phyloP scores from a whole-genome alignment of 768 basidiomycete genomes.

The Lyophyllum atratum region DNA sequence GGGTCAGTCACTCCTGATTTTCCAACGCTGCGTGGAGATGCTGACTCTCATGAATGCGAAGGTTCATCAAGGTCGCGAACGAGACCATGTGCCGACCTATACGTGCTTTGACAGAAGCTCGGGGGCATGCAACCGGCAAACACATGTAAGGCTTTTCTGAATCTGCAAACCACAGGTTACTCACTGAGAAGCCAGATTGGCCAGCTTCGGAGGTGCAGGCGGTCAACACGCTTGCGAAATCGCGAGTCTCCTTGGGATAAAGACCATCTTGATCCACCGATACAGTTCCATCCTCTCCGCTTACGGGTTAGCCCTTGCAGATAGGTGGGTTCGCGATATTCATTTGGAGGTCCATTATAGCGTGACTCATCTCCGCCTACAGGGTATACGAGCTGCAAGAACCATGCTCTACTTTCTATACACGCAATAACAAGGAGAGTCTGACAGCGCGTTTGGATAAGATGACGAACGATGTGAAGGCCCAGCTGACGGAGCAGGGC shows the following conservation, averaged over 20 bases:
- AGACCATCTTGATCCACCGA: constrained; percentile 84
- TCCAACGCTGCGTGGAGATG: background rate
- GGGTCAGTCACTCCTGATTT: constrained; percentile 50
- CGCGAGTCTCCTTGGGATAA: constrained; percentile 82
- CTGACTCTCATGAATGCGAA: constrained; percentile 26
- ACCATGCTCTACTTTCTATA: constrained; percentile 82
- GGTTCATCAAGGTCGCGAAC: constrained; percentile 95
- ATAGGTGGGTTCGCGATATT: constrained; percentile 42
- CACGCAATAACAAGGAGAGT: constrained; percentile 49
- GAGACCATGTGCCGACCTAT: constrained; percentile 97
- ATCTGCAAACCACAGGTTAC: background rate
- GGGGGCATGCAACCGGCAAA: constrained; percentile 79
- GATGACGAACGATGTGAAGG: constrained; percentile 59
- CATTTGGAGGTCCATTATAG: background rate
- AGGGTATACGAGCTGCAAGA: constrained; percentile 90
- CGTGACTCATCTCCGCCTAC: background rate
- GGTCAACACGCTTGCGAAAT: constrained; percentile 95
- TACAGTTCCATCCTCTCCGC: constrained; percentile 94
- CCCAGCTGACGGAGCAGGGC: constrained; percentile 77
- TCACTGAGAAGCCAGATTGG: constrained; percentile 49
- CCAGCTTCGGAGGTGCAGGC: constrained; percentile 88
- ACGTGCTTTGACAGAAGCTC: constrained; percentile 85
- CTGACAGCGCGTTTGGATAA: constrained; percentile 71
- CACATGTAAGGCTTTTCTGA: constrained; percentile 52
- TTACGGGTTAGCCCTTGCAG: constrained; percentile 91